Base-by-base conservation (phyloP, 495 filamentous ascomycete species). In the Talaromyces ruber region DNA sequence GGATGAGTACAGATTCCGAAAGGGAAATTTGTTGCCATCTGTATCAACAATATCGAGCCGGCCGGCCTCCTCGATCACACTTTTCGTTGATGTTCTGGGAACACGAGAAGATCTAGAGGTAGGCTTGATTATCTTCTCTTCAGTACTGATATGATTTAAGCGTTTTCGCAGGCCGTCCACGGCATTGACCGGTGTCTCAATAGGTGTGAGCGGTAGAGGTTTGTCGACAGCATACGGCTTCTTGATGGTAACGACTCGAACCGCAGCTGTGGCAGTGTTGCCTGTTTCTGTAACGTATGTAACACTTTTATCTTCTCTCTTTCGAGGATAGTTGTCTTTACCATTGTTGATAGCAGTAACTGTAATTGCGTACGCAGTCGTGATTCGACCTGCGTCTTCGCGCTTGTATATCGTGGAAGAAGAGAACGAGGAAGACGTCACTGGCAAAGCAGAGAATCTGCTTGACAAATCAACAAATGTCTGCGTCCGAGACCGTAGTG, bases 271-370 rank as follows among this genome's bases (percentile, higher is more conserved):
- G 26, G 8, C 2, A 57, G 14, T 34, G 14, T 34, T 57, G 14
- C 18, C 29, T 34, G n/a, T 57, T 11, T 21, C 28, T 54, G 51
- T 14, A 24, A 25, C 54, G 2, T 57, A 34, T 14, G 18, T 30
- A 12, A 30, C n/a, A 34, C 29, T 34, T 25, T 32, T 30, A 12
- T 22, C 29, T 18, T 22, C 29, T 18, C 7, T 34, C 3, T 26
- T 28, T 26, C 51, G 51, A 54, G 51, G 26, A 14, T 26, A 6
- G 16, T 54, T 54, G 14, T 28, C 26, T 29, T 54, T 28, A 1
- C 51, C 22, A 25, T 57, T 57, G 54, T 57, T 57, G 28, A 57
- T 34, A 18, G 54, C 54, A 32, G 29, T 57, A 8, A 57, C 54
- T 6, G 26, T 29, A 1, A 57, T 57, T 1, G 54, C 54, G 54